These are phyloP conservation scores for Scheffersomyces spartinae DNA, from an alignment of 805 yeast species.

Conservation along the genomic window DNA sequence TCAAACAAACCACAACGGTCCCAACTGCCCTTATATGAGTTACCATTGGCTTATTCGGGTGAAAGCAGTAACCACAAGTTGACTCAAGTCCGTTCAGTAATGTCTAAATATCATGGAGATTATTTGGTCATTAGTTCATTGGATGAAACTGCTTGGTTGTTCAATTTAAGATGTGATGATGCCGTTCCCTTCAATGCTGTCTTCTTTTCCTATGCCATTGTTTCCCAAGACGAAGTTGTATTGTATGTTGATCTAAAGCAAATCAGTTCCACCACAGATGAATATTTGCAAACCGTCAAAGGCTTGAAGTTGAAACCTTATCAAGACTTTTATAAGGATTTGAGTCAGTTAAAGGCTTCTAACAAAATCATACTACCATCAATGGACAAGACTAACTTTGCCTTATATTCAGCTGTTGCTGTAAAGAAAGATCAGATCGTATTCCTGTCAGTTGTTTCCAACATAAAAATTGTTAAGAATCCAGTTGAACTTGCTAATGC, in stretches of 20 bases:
- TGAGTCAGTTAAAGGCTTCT: slow-evolving; percentile 19
- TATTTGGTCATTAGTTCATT: slow-evolving; percentile 34
- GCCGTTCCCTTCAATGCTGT: slow-evolving; percentile 85
- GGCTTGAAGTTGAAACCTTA: slow-evolving; percentile 38
- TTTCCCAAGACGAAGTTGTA: slow-evolving; percentile 21
- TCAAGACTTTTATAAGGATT: slow-evolving; percentile 44
- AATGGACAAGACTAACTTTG: slow-evolving; percentile 18
- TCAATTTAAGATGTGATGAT: slow-evolving; percentile 40
- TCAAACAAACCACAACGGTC: slow-evolving; percentile 45
- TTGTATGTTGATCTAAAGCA: slow-evolving; percentile 45
- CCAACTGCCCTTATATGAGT: slow-evolving; percentile 34
- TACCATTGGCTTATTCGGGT: slow-evolving; percentile 53
- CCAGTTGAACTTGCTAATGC: slow-evolving; percentile 60
- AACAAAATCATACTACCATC: slow-evolving; percentile 26
- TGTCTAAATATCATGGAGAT: slow-evolving; percentile 10
- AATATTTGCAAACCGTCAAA: slow-evolving; percentile 14
- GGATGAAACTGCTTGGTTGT: slow-evolving; percentile 43
- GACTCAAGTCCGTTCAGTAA: slow-evolving; percentile 22
- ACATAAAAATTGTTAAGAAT: slow-evolving; percentile 71
- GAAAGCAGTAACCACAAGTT: slow-evolving; percentile 50
- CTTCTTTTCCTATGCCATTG: slow-evolving; percentile 55
- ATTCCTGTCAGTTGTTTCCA: slow-evolving; percentile 20
- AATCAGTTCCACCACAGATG: slow-evolving; percentile 13
- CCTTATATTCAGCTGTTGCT: slow-evolving; percentile 16
- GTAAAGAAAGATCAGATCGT: no score